These are phyloP conservation scores for Phalaenopsis aphrodite DNA, from an alignment of 106 monocot genomes.

Conservation along the genomic window DNA sequence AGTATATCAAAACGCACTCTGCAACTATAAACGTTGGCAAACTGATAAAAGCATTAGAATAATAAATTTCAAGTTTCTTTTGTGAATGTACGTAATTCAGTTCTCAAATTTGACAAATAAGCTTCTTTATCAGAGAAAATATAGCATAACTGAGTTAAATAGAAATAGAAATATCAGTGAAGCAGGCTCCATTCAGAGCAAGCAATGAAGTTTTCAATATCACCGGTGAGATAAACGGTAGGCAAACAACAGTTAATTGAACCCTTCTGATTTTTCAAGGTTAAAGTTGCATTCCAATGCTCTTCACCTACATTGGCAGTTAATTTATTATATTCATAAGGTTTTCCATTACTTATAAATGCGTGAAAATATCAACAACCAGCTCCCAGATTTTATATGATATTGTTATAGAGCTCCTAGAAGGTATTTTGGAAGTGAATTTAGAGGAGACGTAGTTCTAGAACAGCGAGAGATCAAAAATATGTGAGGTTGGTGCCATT, in stretches of 20 bases:
- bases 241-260: not conserved
- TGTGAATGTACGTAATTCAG: not conserved
- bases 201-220: not conserved
- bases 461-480: too few relatives aligned
- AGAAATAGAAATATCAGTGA: not conserved
- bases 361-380: not conserved
- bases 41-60: constrained; percentile 70
- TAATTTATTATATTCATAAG: not conserved
- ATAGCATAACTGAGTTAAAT: not conserved
- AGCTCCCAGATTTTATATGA: too few relatives aligned
- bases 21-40: constrained; percentile 98
- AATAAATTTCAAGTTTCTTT: constrained; percentile 19
- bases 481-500: too few relatives aligned
- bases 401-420: too few relatives aligned
- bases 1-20: constrained; percentile 97
- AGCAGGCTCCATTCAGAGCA: not conserved
- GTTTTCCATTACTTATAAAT: not conserved
- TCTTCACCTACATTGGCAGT: not conserved
- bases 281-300: not conserved
- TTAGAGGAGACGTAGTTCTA: too few relatives aligned
- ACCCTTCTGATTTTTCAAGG: not conserved
- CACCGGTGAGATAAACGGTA: not conserved
- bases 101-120: not conserved
- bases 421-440: too few relatives aligned
- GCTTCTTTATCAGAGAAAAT: not conserved